Conservation (phyloP, 2,329 filamentous ascomycete genomes). For the Fusarium equiseti region DNA sequence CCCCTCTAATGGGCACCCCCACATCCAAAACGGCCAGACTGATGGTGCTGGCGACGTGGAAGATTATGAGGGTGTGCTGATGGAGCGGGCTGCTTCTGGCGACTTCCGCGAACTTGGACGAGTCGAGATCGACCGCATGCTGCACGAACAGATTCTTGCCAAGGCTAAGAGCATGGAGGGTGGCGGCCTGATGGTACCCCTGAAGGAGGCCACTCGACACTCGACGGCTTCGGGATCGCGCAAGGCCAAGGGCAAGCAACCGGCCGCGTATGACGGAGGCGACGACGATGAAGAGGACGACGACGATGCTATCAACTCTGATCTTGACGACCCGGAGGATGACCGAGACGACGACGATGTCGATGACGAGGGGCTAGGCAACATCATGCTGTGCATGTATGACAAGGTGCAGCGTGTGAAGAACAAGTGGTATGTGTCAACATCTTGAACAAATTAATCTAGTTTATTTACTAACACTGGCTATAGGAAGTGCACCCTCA, state of each 20-base stretch:
- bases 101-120: slow-evolving; percentile 68
- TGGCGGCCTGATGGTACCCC: slow-evolving; percentile 79
- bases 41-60: slow-evolving; percentile 78
- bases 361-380: slow-evolving; percentile 83
- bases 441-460: not conserved
- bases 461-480: slow-evolving; percentile 26
- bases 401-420: slow-evolving; percentile 99
- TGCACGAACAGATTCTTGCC: slow-evolving; percentile 75
- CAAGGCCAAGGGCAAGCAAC: slow-evolving; percentile 49
- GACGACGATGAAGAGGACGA: slow-evolving; percentile 74
- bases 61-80: slow-evolving; percentile 69
- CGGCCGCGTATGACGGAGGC: slow-evolving; percentile 71
- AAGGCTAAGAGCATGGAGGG: slow-evolving; percentile 78
- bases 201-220: slow-evolving; percentile 66
- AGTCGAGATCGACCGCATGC: slow-evolving; percentile 74
- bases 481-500: slow-evolving; percentile 91
- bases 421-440: slow-evolving; percentile 83
- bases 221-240: slow-evolving; percentile 30
- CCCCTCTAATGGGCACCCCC: slow-evolving; percentile 49
- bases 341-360: slow-evolving; percentile 86
- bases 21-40: slow-evolving; percentile 67
- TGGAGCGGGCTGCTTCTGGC: slow-evolving; percentile 67
- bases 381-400: slow-evolving; percentile 99
- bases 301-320: slow-evolving; percentile 98
- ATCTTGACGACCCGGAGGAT: slow-evolving; percentile 95